phyloP scores from a whole-genome alignment of 192 early-diverging fungal genomes.

The Entomortierella beljakovae region DNA sequence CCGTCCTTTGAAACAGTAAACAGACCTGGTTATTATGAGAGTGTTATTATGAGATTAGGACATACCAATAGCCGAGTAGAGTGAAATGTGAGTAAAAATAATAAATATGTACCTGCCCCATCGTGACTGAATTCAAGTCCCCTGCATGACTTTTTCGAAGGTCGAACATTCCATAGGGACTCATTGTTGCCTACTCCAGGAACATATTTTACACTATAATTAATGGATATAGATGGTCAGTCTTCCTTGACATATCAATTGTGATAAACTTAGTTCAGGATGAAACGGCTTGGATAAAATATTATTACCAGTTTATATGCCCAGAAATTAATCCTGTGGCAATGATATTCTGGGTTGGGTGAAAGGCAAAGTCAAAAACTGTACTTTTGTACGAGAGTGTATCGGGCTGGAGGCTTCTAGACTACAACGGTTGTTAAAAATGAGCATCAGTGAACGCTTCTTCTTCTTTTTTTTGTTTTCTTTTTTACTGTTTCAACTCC shows the following conservation, averaged over 20 bases:
- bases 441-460: neutral
- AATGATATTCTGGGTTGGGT: slow-evolving; percentile 73
- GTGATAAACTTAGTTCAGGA: neutral
- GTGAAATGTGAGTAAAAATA: neutral
- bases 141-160: slow-evolving; percentile 89
- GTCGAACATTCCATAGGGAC: slow-evolving; percentile 63
- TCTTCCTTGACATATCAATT: neutral
- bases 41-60: slow-evolving; percentile 3
- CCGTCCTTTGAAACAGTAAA: slow-evolving; percentile 90
- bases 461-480: no score
- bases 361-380: slow-evolving; percentile 76
- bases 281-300: neutral
- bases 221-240: slow-evolving; percentile 1
- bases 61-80: no score
- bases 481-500: no score
- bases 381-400: slow-evolving; percentile 60
- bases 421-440: slow-evolving; percentile 9
- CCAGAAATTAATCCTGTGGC: slow-evolving; percentile 82
- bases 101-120: slow-evolving; percentile 64
- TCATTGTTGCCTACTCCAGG: slow-evolving; percentile 48
- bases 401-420: slow-evolving; percentile 47
- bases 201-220: slow-evolving; percentile 46
- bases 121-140: slow-evolving; percentile 84
- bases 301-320: slow-evolving; percentile 71
- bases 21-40: slow-evolving; percentile 56